Conservation (phyloP, 495 filamentous ascomycete species). For the Tuber umbilicatum region DNA sequence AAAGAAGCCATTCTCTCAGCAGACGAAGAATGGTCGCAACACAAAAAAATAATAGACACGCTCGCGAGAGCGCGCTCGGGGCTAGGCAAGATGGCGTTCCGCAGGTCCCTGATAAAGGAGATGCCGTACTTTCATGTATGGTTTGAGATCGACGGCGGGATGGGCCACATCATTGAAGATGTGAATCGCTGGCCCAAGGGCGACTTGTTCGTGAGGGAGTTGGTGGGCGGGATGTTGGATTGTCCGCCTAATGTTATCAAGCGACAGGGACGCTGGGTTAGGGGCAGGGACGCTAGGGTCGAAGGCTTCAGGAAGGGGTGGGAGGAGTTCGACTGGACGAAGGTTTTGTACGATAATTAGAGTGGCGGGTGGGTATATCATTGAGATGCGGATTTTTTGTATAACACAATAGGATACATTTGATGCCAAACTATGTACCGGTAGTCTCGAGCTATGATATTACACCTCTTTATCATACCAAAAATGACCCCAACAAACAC, state of each 20-base stretch:
- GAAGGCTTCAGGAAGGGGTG: constrained; percentile 77
- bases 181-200: constrained; percentile 79
- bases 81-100: constrained; percentile 74
- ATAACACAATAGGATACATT: neutral
- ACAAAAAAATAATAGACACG: constrained; percentile 89
- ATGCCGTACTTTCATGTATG: constrained; percentile 99
- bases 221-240: constrained; percentile 91
- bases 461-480: no score
- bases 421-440: no score
- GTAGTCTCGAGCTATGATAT: no score
- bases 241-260: constrained; percentile 75
- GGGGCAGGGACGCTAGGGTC: constrained; percentile 60
- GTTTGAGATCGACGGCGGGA: constrained; percentile 85
- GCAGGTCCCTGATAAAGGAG: constrained; percentile 78
- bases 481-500: no score
- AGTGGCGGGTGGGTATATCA: neutral
- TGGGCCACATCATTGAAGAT: constrained; percentile 92
- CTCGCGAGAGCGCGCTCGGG: constrained; percentile 57
- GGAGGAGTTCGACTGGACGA: constrained; percentile 95
- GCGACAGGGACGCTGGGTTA: constrained; percentile 84
- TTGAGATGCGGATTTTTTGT: neutral
- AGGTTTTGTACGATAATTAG: constrained; percentile 58
- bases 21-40: constrained; percentile 92
- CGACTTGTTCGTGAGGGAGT: constrained; percentile 87
- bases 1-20: constrained; percentile 81